Evolutionary conservation across 164 flowering plant species (phyloP), one percentile per base, ranked within the genome.

Genomic region (Magnolia kwangsiensis): DNA sequence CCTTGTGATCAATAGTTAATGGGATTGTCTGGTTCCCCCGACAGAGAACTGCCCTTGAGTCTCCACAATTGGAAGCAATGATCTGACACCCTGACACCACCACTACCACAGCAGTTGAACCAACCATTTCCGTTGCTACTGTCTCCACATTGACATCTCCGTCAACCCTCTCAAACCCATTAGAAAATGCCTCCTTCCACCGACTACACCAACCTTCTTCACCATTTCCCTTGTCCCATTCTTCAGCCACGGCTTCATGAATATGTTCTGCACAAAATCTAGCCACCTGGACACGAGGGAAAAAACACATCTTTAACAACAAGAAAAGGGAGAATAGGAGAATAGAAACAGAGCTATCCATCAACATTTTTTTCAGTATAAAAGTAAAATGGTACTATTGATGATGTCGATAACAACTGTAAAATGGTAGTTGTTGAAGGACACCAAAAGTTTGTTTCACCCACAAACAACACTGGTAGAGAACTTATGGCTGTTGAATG

Each of bases 1-100:
- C 96, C 91, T 91, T 91, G 81, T 90, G 96, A 84, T 91, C 96
- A 63, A 87, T 83, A 13, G 92, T 85, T 72, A 91, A 79, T 19
- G 87, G 87, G 61, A 91, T 83, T 13, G 90, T 81, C 76, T 84
- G 78, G 64, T 84, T 82, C 74, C 88, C 87, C 51, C 88, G 87
- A 76, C 87, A 89, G 72, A 91, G 89, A 69, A 91, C 84, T 2
- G 91, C 96, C 82, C 96, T 89, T 19, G 96, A 91, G 79, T 91
- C 96, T 16, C 96, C 96, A 74, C 93, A 90, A 72, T 91, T 91
- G 71, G 93, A 88, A 37, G 85, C 66, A 74, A 91, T 88, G 51
- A 91, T 91, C 80, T 91, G 93, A 74, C 91, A 89, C 31, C 90
- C 87, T 24, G 92, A 88, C n/a, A 91, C 73, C 72, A 88, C 86